These are phyloP conservation scores for Pyronema domesticum DNA, from an alignment of 495 filamentous ascomycete genomes.

Conservation along the genomic window DNA sequence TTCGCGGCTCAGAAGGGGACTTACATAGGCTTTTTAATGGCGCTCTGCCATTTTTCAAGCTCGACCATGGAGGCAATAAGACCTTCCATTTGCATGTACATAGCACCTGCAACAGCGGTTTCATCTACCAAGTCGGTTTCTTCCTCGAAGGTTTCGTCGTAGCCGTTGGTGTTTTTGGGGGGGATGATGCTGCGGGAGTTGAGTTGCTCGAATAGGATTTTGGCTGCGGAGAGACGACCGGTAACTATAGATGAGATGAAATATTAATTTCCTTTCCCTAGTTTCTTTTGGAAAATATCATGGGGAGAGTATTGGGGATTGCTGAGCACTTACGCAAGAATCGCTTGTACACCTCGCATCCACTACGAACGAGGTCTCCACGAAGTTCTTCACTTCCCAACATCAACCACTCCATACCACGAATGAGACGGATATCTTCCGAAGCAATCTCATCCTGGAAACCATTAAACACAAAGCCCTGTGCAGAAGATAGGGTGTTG, in stretches of 20 bases:
- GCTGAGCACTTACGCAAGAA: conserved; percentile 44
- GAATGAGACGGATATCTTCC: conserved; percentile 56
- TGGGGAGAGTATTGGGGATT: background rate
- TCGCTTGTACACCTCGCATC: conserved; percentile 50
- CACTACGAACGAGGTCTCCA: conserved; percentile 48
- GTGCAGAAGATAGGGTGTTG: background rate
- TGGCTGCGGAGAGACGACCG: conserved; percentile 22
- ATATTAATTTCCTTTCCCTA: background rate
- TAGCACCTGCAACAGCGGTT: conserved; percentile 5
- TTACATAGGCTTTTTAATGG: conserved; percentile 3
- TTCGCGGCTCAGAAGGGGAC: too few relatives aligned
- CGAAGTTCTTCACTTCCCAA: conserved; percentile 54
- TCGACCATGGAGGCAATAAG: conserved; percentile 17
- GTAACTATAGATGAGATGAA: conserved; percentile 17
- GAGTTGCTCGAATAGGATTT: conserved; percentile 15
- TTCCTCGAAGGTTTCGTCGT: background rate
- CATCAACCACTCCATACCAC: conserved; percentile 69
- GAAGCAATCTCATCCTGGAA: conserved; percentile 46
- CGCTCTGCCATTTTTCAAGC: conserved; percentile 20
- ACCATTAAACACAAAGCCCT: conserved; percentile 26
- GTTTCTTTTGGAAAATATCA: too few relatives aligned
- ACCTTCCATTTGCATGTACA: conserved; percentile 18
- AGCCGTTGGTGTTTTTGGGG: conserved; percentile 6
- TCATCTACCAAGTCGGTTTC: conserved; percentile 5
- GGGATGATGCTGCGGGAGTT: conserved; percentile 13